Conservation (phyloP, 768 basidiomycete species). For the Tricholoma sp. region DNA sequence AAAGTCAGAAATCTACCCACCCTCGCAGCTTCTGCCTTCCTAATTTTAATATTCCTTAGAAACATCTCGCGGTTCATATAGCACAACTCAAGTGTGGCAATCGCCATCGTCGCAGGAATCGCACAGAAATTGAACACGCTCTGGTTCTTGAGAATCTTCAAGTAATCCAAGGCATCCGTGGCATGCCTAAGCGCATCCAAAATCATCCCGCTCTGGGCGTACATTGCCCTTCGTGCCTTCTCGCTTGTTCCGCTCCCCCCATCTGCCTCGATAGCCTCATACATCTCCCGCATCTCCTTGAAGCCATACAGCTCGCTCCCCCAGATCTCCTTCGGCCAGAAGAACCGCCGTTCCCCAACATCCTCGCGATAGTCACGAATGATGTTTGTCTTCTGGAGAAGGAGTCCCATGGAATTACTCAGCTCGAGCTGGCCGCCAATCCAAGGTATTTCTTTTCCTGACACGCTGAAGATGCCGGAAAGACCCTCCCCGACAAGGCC, state of each 20-base stretch:
- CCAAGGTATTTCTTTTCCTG: conserved; percentile 73
- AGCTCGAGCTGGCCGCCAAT: conserved; percentile 80
- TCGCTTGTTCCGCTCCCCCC: conserved; percentile 32
- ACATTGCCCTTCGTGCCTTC: conserved; percentile 58
- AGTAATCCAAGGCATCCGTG: conserved; percentile 84
- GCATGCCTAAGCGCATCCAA: conserved; percentile 83
- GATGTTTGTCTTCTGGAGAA: conserved; percentile 98
- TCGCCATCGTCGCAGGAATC: conserved; percentile 91
- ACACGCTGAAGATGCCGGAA: conserved; percentile 81
- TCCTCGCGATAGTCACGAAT: conserved; percentile 95
- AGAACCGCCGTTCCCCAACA: conserved; percentile 73
- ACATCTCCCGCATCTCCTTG: conserved; percentile 65
- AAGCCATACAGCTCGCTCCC: conserved; percentile 59
- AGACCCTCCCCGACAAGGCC: conserved; percentile 96
- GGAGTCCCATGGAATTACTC: conserved; percentile 90
- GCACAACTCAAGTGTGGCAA: conserved; percentile 87
- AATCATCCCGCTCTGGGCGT: conserved; percentile 85
- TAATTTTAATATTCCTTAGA: conserved; percentile 87
- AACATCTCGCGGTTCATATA: conserved; percentile 92
- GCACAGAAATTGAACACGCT: conserved; percentile 95
- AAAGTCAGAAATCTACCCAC: conserved; percentile 35
- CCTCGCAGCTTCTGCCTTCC: conserved; percentile 82
- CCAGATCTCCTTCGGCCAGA: conserved; percentile 97
- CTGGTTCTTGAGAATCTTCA: conserved; percentile 82
- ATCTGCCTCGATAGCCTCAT: conserved; percentile 27